Base-by-base conservation (phyloP, 176 grass and related monocot genomes). In the Bromus sterilis region DNA sequence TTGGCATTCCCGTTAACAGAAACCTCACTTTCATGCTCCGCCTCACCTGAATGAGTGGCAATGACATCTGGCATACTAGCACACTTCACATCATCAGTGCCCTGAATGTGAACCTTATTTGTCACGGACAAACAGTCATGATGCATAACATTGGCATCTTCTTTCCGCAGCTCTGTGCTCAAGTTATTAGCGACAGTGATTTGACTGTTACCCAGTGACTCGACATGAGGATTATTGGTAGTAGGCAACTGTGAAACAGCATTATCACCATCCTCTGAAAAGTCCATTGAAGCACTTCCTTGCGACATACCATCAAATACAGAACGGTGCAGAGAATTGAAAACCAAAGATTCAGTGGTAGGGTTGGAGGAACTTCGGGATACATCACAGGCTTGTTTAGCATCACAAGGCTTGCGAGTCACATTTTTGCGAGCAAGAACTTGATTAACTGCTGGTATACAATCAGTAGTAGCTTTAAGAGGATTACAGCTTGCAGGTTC, bases 271-370 rank as follows among this genome's bases (percentile, higher is more conserved):
- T 86, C 88, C 48, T 89, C 88, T 82, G 88, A 89, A 65, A 83
- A 89, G 57, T 89, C 88, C 88, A 89, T 89, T 86, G 85, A 80
- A 56, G 88, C 88, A 78, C 88, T 86, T 30, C 88, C 88, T 33
- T 89, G 88, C 24, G 83, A 89, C 83, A 78, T 82, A 39, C 83
- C 88, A 78, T 89, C 88, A 78, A 66, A 36, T 20, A 21, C 59
- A 73, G 56, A n/a, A 49, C 34, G 67, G 24, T 57, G 18, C 35
- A 15, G 23, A 74, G 73, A 72, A 82, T 74, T 86, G 29, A 23
- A 71, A 86, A 71, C 23, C 11, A 78, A 31, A 78, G 78, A 10
- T 78, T 86, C 36, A 37, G 74, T 43, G 48, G 11, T 28, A 48
- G 55, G 56, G 37, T 41, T 73, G 1, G 78, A 78, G 15, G 64